Conservation (phyloP, 208 protist genomes). For the Strigomonas culicis region DNA sequence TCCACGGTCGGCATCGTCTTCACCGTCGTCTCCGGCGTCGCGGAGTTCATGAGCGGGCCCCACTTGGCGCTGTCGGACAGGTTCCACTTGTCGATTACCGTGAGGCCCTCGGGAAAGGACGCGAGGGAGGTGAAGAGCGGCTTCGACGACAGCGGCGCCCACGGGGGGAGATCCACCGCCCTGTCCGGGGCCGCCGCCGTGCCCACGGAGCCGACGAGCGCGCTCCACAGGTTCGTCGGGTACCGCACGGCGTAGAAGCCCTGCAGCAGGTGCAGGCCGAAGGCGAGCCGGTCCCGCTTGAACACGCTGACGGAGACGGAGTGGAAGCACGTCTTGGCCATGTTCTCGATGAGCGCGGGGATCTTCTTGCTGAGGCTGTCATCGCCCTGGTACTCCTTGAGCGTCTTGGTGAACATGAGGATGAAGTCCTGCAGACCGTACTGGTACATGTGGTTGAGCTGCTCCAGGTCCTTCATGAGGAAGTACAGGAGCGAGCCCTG, state of each 20-base stretch:
- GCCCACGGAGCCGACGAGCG: conserved; percentile 70
- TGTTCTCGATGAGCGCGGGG: conserved; percentile 36
- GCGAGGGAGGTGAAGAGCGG: conserved; percentile 45
- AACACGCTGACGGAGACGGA: conserved; percentile 75
- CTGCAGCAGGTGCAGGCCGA: conserved; percentile 93
- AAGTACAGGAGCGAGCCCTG: conserved; percentile 92
- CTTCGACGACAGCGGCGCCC: conserved; percentile 54
- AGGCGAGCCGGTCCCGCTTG: conserved; percentile 91
- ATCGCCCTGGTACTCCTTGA: conserved; percentile 41
- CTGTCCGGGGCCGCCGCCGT: conserved; percentile 20
- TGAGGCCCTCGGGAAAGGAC: conserved; percentile 31
- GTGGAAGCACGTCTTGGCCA: conserved; percentile 70
- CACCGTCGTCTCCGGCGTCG: conserved; percentile 66
- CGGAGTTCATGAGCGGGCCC: conserved; percentile 63
- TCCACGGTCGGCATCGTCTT: conserved; percentile 79
- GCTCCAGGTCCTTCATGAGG: conserved; percentile 85
- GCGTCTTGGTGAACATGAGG: conserved; percentile 60
- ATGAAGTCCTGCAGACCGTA: conserved; percentile 94
- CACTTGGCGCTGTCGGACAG: conserved; percentile 51
- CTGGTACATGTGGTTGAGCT: conserved; percentile 97
- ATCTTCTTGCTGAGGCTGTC: conserved; percentile 50
- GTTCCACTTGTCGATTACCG: conserved; percentile 53
- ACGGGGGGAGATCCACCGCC: conserved; percentile 36
- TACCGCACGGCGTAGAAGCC: conserved; percentile 81
- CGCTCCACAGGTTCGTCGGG: conserved; percentile 74